Percentiles rank a stretch among this genome's conserved stretches.
Conservation (phyloP, 2,329 filamentous ascomycete species). For the Lasiodiplodia sp. region DNA sequence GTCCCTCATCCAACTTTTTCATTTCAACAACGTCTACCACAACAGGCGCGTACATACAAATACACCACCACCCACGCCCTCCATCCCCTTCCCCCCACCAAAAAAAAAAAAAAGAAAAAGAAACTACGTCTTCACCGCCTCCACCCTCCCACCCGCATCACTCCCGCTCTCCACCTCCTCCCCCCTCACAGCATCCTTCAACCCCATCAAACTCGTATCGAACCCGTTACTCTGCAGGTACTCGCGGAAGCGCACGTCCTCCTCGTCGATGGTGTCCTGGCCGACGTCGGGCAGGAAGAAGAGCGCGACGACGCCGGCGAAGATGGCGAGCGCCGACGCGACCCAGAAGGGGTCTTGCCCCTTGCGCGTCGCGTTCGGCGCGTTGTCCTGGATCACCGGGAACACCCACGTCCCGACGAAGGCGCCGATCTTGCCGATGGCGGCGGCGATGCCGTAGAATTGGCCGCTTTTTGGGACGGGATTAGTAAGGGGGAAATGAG, state of each 20-base stretch:
- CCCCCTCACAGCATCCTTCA: background rate
- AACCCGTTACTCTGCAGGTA: slow-evolving; percentile 61
- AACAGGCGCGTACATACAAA: no score
- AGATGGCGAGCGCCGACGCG: slow-evolving; percentile 76
- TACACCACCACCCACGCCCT: background rate
- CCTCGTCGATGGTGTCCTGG: slow-evolving; percentile 81
- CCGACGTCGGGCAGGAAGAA: slow-evolving; percentile 78
- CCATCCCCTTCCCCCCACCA: no score
- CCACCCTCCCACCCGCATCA: background rate
- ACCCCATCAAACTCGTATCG: slow-evolving; percentile 19
- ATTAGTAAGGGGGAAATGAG: background rate
- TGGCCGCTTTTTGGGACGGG: slow-evolving; percentile 63
- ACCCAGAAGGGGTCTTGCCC: slow-evolving; percentile 93
- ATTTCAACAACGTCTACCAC: no score
- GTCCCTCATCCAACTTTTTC: no score
- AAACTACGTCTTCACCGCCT: background rate
- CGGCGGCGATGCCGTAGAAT: slow-evolving; percentile 75
- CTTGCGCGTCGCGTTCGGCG: slow-evolving; percentile 51
- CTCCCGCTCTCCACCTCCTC: background rate
- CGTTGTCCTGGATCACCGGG: slow-evolving; percentile 62
- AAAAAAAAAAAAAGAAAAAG: no score
- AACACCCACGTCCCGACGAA: slow-evolving; percentile 89
- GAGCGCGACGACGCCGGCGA: slow-evolving; percentile 72
- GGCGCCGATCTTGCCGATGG: slow-evolving; percentile 77
- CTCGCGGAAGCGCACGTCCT: slow-evolving; percentile 77